A percentile compares a stretch with the other conserved stretches of the same genome.
Conservation (phyloP, 768 basidiomycete species). For the Cyclocybe aegerita region DNA sequence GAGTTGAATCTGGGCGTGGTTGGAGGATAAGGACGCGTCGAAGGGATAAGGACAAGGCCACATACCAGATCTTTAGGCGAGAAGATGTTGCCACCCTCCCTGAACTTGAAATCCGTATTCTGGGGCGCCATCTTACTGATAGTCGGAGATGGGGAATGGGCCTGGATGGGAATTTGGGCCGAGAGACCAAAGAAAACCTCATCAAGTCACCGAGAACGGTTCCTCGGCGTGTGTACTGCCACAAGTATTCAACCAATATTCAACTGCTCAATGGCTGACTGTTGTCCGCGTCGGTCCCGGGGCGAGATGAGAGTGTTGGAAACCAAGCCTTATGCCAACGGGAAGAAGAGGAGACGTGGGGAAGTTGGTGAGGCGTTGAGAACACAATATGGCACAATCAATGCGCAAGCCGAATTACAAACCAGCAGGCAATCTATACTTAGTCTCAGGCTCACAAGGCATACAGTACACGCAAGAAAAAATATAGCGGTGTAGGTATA, state of each 20-base stretch:
- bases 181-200: slow-evolving; percentile 59
- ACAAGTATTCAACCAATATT: too few relatives aligned
- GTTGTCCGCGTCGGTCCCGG: too few relatives aligned
- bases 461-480: neutral
- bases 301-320: neutral
- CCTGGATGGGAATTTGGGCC: slow-evolving; percentile 50
- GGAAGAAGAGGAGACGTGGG: slow-evolving; percentile 1
- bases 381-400: neutral
- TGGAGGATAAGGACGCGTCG: neutral
- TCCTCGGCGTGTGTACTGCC: too few relatives aligned
- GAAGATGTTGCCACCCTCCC: slow-evolving; percentile 58
- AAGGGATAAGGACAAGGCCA: neutral
- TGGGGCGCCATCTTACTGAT: slow-evolving; percentile 21
- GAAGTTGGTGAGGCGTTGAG: neutral
- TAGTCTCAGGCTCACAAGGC: neutral
- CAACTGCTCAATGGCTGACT: too few relatives aligned
- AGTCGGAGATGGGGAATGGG: slow-evolving; percentile 16
- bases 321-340: neutral
- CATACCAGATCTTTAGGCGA: slow-evolving; percentile 65
- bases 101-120: slow-evolving; percentile 52
- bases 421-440: neutral
- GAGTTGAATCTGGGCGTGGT: slow-evolving; percentile 44
- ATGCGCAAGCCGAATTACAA: neutral
- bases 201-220: slow-evolving; percentile 25
- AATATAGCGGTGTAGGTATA: slow-evolving; percentile 11